phyloP scores from a whole-genome alignment of 352 stramenopile genomes.

The Plasmopara viticola region DNA sequence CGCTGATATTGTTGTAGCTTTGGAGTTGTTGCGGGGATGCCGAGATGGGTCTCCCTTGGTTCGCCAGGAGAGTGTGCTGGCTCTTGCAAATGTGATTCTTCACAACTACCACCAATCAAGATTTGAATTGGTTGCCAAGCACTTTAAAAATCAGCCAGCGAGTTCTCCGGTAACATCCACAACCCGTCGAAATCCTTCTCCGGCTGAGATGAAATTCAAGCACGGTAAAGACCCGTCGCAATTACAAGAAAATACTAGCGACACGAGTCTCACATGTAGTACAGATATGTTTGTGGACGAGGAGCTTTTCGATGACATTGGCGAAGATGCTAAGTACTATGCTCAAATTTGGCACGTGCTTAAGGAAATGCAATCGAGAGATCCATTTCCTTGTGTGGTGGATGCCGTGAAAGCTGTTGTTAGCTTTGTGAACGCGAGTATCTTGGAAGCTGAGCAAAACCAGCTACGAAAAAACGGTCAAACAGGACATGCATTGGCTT shows the following conservation, averaged over 20 bases:
- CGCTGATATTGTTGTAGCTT: constrained; percentile 62
- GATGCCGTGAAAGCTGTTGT: constrained; percentile 60
- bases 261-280: constrained; percentile 9
- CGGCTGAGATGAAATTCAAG: constrained; percentile 7
- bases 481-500: constrained; percentile 20
- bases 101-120: constrained; percentile 81
- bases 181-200: constrained; percentile 3
- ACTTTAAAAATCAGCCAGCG: constrained; percentile 58
- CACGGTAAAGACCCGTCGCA: constrained; percentile 10
- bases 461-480: constrained; percentile 31
- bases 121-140: constrained; percentile 80
- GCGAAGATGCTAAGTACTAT: constrained; percentile 76
- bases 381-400: constrained; percentile 78
- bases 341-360: constrained; percentile 80
- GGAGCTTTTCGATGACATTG: constrained; percentile 36
- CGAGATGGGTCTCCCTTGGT: constrained; percentile 83
- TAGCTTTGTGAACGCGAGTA: constrained; percentile 51
- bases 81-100: constrained; percentile 77
- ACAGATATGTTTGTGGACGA: constrained; percentile 37
- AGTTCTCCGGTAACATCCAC: constrained; percentile 3
- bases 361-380: constrained; percentile 76
- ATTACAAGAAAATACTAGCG: constrained; percentile 9
- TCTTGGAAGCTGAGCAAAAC: constrained; percentile 52
- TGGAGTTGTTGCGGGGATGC: constrained; percentile 58
- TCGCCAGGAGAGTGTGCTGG: constrained; percentile 74